phyloP scores from a whole-genome alignment of 73 alveolate genomes.

The Tetrahymena borealis region DNA sequence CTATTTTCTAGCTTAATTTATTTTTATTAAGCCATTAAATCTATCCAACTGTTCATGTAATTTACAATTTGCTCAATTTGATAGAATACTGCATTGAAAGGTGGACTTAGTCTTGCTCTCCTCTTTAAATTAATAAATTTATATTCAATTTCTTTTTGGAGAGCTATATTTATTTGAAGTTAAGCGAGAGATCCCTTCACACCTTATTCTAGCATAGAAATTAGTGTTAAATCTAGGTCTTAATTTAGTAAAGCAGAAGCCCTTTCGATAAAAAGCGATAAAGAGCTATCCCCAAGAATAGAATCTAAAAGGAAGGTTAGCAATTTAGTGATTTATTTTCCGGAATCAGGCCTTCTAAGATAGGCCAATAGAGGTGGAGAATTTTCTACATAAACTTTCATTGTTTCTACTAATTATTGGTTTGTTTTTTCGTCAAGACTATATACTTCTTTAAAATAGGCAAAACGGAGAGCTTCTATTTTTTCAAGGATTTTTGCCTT shows the following conservation, averaged over 20 bases:
- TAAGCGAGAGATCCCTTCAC: not conserved
- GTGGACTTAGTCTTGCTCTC: not conserved
- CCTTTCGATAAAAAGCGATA: not conserved
- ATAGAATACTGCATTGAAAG: not conserved
- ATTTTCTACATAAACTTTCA: not conserved
- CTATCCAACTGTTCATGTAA: not conserved
- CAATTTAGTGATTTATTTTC: not conserved
- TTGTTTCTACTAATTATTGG: not conserved
- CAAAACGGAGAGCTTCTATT: not conserved
- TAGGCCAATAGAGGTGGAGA: not conserved
- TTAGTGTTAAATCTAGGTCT: not conserved
- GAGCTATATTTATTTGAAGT: not conserved
- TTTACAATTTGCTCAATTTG: not conserved
- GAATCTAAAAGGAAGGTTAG: not conserved
- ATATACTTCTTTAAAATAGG: not conserved
- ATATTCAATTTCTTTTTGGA: not conserved
- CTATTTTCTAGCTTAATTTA: not conserved
- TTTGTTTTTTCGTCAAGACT: not conserved
- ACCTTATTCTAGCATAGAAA: not conserved
- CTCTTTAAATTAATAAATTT: not conserved
- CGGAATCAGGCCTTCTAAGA: not conserved
- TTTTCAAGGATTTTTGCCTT: not conserved
- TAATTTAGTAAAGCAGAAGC: not conserved
- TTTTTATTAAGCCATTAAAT: not conserved
- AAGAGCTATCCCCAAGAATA: not conserved